phyloP scores from a whole-genome alignment of 2,329 filamentous ascomycete genomes.

The Cordyceps cateniannulata region DNA sequence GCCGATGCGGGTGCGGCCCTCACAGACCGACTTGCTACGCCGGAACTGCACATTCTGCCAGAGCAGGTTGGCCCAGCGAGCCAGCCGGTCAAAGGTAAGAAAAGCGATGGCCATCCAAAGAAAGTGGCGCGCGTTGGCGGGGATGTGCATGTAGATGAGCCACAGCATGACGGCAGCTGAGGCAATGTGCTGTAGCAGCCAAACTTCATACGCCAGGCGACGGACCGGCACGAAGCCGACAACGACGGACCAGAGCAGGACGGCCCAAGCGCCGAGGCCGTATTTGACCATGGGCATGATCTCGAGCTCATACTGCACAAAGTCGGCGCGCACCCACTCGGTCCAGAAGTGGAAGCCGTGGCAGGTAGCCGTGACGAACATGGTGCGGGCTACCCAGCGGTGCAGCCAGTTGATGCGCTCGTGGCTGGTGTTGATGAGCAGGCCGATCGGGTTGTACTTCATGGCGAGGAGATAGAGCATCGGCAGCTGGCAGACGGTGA shows the following conservation, averaged over 20 bases:
- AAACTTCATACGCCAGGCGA: constrained; percentile 62
- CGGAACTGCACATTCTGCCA: constrained; percentile 47
- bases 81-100: constrained; percentile 55
- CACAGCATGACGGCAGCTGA: constrained; percentile 57
- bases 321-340: constrained; percentile 55
- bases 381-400: constrained; percentile 63
- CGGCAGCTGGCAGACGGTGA: constrained; percentile 57
- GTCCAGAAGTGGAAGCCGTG: constrained; percentile 65
- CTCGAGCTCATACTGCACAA: constrained; percentile 50
- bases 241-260: constrained; percentile 59
- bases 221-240: constrained; percentile 58
- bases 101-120: constrained; percentile 61
- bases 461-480: constrained; percentile 56
- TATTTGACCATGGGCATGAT: constrained; percentile 61
- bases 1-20: constrained; percentile 43
- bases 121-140: constrained; percentile 50
- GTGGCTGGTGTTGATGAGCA: constrained; percentile 56
- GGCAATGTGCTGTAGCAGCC: constrained; percentile 60
- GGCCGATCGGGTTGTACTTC: constrained; percentile 53
- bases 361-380: constrained; percentile 61
- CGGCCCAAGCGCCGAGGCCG: constrained; percentile 59
- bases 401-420: constrained; percentile 69
- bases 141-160: constrained; percentile 58
- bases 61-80: constrained; percentile 40
- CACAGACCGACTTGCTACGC: constrained; percentile 35